phyloP scores from a whole-genome alignment of 2,329 filamentous ascomycete species.

The Penicillium sp. region DNA sequence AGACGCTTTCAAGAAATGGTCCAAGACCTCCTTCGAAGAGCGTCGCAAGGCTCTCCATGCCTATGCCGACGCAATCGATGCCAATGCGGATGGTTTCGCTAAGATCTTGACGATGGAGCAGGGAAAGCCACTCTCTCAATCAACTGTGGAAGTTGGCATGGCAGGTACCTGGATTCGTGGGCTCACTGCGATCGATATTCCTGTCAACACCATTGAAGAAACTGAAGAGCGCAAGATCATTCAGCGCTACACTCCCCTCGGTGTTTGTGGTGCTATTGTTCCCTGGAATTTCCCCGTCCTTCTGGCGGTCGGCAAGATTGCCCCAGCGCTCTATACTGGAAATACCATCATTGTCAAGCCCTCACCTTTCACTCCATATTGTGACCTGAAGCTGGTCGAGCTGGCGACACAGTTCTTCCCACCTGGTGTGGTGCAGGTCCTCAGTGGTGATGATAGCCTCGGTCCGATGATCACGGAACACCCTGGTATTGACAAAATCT shows the following conservation, averaged over 20 bases:
- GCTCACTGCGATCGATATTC: constrained; percentile 39
- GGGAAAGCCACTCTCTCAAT: constrained; percentile 43
- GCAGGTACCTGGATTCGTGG: constrained; percentile 28
- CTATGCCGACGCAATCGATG: constrained; percentile 41
- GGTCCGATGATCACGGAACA: constrained; percentile 61
- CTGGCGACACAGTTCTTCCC: constrained; percentile 56
- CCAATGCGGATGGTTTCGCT: constrained; percentile 40
- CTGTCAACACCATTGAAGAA: constrained; percentile 55
- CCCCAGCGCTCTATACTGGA: constrained; percentile 53
- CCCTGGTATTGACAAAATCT: constrained; percentile 60
- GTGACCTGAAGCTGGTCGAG: constrained; percentile 59
- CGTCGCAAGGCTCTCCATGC: constrained; percentile 36
- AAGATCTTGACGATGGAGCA: constrained; percentile 49
- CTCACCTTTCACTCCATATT: constrained; percentile 57
- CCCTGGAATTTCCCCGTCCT: constrained; percentile 59
- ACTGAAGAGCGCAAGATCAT: constrained; percentile 43
- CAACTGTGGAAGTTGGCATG: constrained; percentile 31
- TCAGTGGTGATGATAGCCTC: constrained; percentile 60
- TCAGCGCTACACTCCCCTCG: constrained; percentile 39
- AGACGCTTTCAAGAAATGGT: constrained; percentile 55
- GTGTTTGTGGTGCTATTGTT: constrained; percentile 6
- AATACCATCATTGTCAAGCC: constrained; percentile 61
- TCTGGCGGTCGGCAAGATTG: constrained; percentile 53
- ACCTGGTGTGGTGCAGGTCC: constrained; percentile 59
- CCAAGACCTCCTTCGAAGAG: constrained; percentile 38